Conservation (phyloP, 768 basidiomycete species). For the Gelatoporia subvermispora region DNA sequence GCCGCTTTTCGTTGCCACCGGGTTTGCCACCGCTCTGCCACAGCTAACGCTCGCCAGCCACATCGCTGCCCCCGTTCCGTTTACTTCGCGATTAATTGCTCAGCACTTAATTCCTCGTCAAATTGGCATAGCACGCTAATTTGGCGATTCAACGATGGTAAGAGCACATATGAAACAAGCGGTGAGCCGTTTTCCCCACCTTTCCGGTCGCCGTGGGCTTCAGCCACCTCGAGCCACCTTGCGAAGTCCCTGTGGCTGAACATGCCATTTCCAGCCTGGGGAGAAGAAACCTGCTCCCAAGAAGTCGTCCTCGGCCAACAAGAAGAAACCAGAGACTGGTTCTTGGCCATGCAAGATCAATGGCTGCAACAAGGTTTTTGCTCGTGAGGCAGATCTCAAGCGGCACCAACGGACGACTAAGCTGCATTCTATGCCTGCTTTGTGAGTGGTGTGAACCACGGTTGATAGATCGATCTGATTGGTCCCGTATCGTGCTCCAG, state of each 20-base stretch:
- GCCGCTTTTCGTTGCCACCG: slow-evolving; percentile 2
- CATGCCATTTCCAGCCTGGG: slow-evolving; percentile 27
- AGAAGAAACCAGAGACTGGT: slow-evolving; percentile 50
- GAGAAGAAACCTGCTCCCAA: slow-evolving; percentile 39
- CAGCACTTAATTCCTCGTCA: slow-evolving; percentile 3
- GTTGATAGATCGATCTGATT: slow-evolving; percentile 9
- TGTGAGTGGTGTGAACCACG: slow-evolving; percentile 41
- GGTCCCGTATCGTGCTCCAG: slow-evolving; percentile 30
- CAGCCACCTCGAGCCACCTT: slow-evolving; percentile 25
- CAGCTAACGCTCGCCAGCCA: slow-evolving; percentile 15
- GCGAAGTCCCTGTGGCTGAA: slow-evolving; percentile 19
- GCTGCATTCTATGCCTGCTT: slow-evolving; percentile 67
- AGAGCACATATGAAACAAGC: slow-evolving; percentile 24
- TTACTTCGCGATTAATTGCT: not conserved
- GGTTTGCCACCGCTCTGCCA: slow-evolving; percentile 10
- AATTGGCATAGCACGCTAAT: not conserved
- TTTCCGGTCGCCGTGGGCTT: slow-evolving; percentile 13
- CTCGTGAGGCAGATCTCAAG: slow-evolving; percentile 78
- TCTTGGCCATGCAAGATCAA: slow-evolving; percentile 79
- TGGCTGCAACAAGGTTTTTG: slow-evolving; percentile 79
- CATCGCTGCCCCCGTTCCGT: not conserved
- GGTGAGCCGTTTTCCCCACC: slow-evolving; percentile 23
- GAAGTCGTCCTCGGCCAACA: slow-evolving; percentile 31
- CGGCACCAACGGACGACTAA: slow-evolving; percentile 79
- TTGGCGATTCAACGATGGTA: slow-evolving; percentile 17